Evolutionary conservation across 2,329 filamentous ascomycete species (phyloP).

Genomic region (Botrytis pseudocinerea): DNA sequence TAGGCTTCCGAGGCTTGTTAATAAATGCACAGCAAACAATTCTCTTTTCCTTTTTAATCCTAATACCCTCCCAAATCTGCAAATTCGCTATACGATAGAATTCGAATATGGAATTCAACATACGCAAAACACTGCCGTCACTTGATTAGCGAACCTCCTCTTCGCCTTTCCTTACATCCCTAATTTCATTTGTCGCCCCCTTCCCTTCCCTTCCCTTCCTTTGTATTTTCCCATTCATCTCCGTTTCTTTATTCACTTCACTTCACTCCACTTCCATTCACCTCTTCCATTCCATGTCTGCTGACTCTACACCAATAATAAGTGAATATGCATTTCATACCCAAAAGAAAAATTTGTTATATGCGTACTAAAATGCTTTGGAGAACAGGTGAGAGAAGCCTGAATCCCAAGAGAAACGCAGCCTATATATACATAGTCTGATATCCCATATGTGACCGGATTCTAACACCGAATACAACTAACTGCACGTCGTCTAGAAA

Average conservation of each 20-base stretch:
- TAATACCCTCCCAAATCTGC: neutral
- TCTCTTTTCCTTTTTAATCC: neutral
- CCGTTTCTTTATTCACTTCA: accelerated
- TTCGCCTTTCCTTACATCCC: neutral
- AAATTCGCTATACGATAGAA: neutral
- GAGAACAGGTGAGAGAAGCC: neutral
- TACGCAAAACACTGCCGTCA: neutral
- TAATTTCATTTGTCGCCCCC: neutral
- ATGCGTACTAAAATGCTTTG: too few species aligned
- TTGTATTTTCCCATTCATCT: neutral
- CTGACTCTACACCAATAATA: neutral
- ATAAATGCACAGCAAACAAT: neutral
- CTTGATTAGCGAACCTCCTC: accelerated
- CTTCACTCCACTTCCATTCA: neutral
- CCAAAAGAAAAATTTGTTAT: neutral
- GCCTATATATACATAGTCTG: neutral
- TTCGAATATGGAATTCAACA: accelerated
- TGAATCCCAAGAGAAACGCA: neutral
- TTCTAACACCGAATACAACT: neutral
- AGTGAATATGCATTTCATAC: neutral
- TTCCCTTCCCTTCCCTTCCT: too few species aligned
- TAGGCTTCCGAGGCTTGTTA: neutral
- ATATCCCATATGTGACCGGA: neutral
- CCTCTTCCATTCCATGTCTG: neutral
- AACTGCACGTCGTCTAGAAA: neutral